A percentile compares a stretch with the other conserved stretches of the same genome.
Conservation (phyloP, 768 basidiomycete genomes). For the Hemileccinum rubropunctum region DNA sequence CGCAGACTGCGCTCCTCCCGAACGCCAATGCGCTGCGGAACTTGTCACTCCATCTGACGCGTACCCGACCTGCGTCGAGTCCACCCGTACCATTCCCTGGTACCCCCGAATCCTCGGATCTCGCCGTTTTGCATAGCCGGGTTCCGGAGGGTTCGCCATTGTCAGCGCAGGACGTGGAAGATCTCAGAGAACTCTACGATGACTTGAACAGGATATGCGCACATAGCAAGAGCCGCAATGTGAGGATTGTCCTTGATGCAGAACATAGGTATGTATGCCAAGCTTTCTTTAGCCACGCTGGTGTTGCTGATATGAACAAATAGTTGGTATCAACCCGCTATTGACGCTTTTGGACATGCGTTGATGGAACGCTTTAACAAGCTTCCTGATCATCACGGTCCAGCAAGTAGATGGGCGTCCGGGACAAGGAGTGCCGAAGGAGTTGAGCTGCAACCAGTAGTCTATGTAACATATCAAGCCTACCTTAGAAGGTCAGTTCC, state of each 20-base stretch:
- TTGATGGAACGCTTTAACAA: slow-evolving; percentile 79
- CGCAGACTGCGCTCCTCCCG: slow-evolving; percentile 67
- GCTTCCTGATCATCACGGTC: slow-evolving; percentile 14
- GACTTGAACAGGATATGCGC: slow-evolving; percentile 65
- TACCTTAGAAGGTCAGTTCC: slow-evolving; percentile 67
- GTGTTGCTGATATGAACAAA: slow-evolving; percentile 4
- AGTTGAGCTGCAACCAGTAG: slow-evolving; percentile 55
- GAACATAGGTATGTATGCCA: slow-evolving; percentile 58
- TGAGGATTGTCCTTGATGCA: slow-evolving; percentile 79
- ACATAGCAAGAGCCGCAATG: slow-evolving; percentile 56
- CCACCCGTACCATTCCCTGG: slow-evolving; percentile 64
- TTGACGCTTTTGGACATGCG: slow-evolving; percentile 75
- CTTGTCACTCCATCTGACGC: slow-evolving; percentile 57
- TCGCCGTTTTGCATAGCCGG: slow-evolving; percentile 43
- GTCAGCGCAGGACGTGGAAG: slow-evolving; percentile 52
- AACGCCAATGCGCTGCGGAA: slow-evolving; percentile 57
- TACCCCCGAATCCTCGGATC: slow-evolving; percentile 55
- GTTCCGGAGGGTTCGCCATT: slow-evolving; percentile 32
- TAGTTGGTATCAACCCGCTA: slow-evolving; percentile 71
- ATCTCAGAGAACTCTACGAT: slow-evolving; percentile 57
- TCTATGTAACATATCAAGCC: slow-evolving; percentile 88
- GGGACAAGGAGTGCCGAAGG: background rate
- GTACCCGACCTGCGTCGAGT: slow-evolving; percentile 35
- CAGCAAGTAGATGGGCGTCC: slow-evolving; percentile 2
- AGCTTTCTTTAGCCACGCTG: background rate